These are phyloP conservation scores for Penicillium crystallinum DNA, from an alignment of 495 filamentous ascomycete genomes.

Conservation along the genomic window DNA sequence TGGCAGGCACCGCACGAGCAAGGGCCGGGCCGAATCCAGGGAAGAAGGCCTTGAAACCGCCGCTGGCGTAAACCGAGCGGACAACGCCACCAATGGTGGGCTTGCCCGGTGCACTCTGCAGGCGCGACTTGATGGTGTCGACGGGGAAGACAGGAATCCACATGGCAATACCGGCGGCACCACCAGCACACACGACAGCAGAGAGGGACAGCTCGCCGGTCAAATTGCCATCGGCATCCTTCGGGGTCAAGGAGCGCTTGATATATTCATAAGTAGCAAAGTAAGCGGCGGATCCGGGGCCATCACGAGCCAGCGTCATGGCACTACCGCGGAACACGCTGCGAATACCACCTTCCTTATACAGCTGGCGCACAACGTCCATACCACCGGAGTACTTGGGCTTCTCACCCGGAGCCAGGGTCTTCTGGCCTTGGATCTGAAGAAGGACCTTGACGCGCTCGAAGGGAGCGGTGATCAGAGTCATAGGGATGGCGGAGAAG, in stretches of 20 bases:
- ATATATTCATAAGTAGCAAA: slow-evolving; percentile 96
- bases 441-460: slow-evolving; percentile 98
- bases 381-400: slow-evolving; percentile 83
- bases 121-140: slow-evolving; percentile 88
- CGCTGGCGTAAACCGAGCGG: slow-evolving; percentile 66
- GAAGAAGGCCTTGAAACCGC: slow-evolving; percentile 93
- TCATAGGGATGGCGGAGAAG: slow-evolving; percentile 98
- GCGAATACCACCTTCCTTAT: slow-evolving; percentile 82
- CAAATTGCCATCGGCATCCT: slow-evolving; percentile 68
- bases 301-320: slow-evolving; percentile 90
- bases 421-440: slow-evolving; percentile 93
- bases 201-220: slow-evolving; percentile 66
- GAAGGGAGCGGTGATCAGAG: slow-evolving; percentile 93
- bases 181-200: slow-evolving; percentile 83
- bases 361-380: slow-evolving; percentile 94
- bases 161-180: slow-evolving; percentile 92
- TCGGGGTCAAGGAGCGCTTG: slow-evolving; percentile 82
- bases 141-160: slow-evolving; percentile 98
- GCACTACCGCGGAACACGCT: slow-evolving; percentile 86
- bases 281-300: slow-evolving; percentile 88
- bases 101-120: slow-evolving; percentile 88
- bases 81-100: slow-evolving; percentile 79
- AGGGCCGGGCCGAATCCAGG: slow-evolving; percentile 92
- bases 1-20: slow-evolving; percentile 89
- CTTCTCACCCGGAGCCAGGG: slow-evolving; percentile 79